Evolutionary conservation across 176 grass and related monocot genomes (phyloP), one percentile per base, ranked within the genome.

Genomic region (Musa itinerans): DNA sequence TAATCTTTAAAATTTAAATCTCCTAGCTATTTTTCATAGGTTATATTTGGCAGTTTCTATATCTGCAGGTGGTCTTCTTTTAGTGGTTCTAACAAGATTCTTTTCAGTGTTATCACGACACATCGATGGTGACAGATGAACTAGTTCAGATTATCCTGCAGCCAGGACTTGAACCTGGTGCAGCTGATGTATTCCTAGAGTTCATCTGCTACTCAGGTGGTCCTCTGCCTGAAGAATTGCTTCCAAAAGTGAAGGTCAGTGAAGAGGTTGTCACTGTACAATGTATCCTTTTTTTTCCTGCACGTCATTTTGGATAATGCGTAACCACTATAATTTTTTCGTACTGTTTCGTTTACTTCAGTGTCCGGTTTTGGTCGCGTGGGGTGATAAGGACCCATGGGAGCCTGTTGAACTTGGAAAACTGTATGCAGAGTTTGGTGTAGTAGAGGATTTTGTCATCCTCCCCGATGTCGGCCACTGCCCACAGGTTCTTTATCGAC

Each of bases 191-290:
- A 62, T 98, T 98, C 75, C 94, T 98, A 34, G 90, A 98, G 75
- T 98, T 98, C 65, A 98, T 98, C 71, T 98, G 88, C 84, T 98
- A 98, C 52, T 93, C 94, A 17, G 94, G 87, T 73, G 94, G 94
- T 59, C 94, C 94, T 83, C 88, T 98, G n/a, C 90, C 94, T 25
- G 90, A 98, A 83, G 94, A 98, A 65, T 80, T 98, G 68, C 90
- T 98, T 80, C 86, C 88, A 12, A 69, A 68, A 79, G 80, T 98
- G 24, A 87, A 87, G 94, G 90, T 98, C 68, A 71, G 80, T 65
- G 2, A 70, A 52, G 15, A 56, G 68, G 63, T 15, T 71, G 22
- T 10, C 21, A n/a, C 16, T 12, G 14, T 53, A 56, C 63, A 64
- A 52, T 61, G 1, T 69, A n/a, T 65, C 5, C 49, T 80, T 53